Evolutionary conservation across 2,329 filamentous ascomycete genomes (phyloP), one percentile per base, ranked within the genome.

Genomic region (Diaporthe citri): DNA sequence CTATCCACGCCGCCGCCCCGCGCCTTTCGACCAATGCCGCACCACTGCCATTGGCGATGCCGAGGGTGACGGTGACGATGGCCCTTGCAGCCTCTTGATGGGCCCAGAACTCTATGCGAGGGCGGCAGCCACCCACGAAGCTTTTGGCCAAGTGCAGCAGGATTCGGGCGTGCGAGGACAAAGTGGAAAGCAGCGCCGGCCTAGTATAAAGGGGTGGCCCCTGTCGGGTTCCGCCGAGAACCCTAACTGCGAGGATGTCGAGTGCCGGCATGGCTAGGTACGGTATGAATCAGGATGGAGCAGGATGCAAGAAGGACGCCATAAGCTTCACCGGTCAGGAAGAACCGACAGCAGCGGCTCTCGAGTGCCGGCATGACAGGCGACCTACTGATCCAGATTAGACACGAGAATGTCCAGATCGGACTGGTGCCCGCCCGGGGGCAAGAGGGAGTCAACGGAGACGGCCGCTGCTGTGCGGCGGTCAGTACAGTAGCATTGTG

Each of bases 221-320:
- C 48, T 69, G 64, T 55, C 64, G 64, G 64, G 12, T 41, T 17
- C 64, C 48, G 64, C 64, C 64, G 64, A 67, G 64, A 39, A 52
- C 8, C 31, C 46, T n/a, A 39, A 31, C 9, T 20, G 31, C 22
- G 46, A 67, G 46, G 46, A 31, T 28, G 48, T 69, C 34, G 64
- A 69, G 64, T 69, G 64, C 64, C 64, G 64, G 48, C 64, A 69
- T 69, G 46, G 34, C 64, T 28, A 55, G 48, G 62, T 36, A 67
- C 59, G 31, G 59, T 31, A 62, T 66, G 43, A 13, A 4, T 52
- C 8, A 48, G 46, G 36, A 43, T 43, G 59, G 39, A 15, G 3
- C 60, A 52, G 62, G 62, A 52, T 67, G 64, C 64, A 67, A 52
- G n/a, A 36, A 9, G 34, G 46, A 52, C 31, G 48, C 64, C 64